Conservation (phyloP, 768 basidiomycete species). For the Mycena amicta region DNA sequence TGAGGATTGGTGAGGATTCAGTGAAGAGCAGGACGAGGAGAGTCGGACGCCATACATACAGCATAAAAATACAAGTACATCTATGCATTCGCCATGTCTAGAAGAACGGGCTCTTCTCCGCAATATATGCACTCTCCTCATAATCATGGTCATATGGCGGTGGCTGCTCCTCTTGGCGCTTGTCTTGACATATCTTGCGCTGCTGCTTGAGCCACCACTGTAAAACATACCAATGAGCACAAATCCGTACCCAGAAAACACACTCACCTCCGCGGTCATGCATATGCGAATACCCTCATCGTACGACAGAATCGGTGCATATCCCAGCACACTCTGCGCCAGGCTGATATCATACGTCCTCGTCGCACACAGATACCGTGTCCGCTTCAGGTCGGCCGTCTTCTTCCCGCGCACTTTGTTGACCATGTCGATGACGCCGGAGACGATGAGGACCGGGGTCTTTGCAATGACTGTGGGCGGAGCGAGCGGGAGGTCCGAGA, state of each 20-base stretch:
- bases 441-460: slow-evolving; percentile 38
- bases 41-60: too few relatives aligned
- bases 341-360: slow-evolving; percentile 53
- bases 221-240: too few relatives aligned
- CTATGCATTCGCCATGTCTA: too few relatives aligned
- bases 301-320: slow-evolving; percentile 50
- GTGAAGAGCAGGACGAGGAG: too few relatives aligned
- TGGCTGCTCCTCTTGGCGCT: not conserved
- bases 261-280: slow-evolving; percentile 35
- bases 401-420: slow-evolving; percentile 41
- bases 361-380: slow-evolving; percentile 40
- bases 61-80: too few relatives aligned
- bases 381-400: slow-evolving; percentile 42
- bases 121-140: not conserved
- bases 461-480: slow-evolving; percentile 31
- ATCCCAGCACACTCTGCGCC: slow-evolving; percentile 50
- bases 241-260: too few relatives aligned
- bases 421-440: slow-evolving; percentile 38
- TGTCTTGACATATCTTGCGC: not conserved
- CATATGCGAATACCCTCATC: slow-evolving; percentile 48
- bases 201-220: slow-evolving; percentile 15
- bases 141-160: not conserved
- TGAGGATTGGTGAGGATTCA: too few relatives aligned
- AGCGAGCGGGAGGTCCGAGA: slow-evolving; percentile 13
- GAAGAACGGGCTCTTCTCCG: not conserved